A percentile compares a stretch with the other conserved stretches of the same genome.
phyloP scores from a whole-genome alignment of 1,139 yeast genomes.

The Suhomyces chickasaworum region DNA sequence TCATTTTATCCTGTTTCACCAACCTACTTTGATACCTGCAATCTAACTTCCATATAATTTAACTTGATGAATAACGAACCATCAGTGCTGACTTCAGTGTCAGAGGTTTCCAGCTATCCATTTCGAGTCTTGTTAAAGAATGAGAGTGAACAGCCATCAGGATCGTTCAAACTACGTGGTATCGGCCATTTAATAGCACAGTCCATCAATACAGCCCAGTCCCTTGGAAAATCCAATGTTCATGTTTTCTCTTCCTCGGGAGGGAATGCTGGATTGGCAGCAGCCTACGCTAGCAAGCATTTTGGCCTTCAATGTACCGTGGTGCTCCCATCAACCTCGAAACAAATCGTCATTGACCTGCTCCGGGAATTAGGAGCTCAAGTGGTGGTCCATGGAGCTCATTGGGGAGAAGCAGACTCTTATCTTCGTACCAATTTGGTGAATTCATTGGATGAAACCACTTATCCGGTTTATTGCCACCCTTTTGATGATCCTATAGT shows the following conservation, averaged over 20 bases:
- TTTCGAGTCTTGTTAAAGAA: slow-evolving; percentile 38
- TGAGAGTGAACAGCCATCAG: slow-evolving; percentile 45
- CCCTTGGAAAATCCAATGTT: slow-evolving; percentile 19
- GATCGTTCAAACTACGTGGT: slow-evolving; percentile 45
- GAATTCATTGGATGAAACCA: slow-evolving; percentile 16
- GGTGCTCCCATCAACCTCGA: slow-evolving; percentile 37
- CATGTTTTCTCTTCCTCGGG: slow-evolving; percentile 46
- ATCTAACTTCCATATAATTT: too few species aligned
- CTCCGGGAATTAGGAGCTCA: slow-evolving; percentile 32
- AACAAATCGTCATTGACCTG: slow-evolving; percentile 27
- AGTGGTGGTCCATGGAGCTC: slow-evolving; percentile 34
- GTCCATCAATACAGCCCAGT: slow-evolving; percentile 24
- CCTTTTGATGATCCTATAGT: slow-evolving; percentile 43
- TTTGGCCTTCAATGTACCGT: slow-evolving; percentile 39
- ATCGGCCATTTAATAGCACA: slow-evolving; percentile 36
- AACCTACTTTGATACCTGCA: too few species aligned
- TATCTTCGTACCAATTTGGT: slow-evolving; percentile 28
- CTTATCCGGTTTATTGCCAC: slow-evolving; percentile 39
- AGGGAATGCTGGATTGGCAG: slow-evolving; percentile 51
- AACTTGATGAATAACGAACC: slow-evolving; percentile 2
- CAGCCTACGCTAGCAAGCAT: slow-evolving; percentile 38
- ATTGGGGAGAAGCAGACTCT: slow-evolving; percentile 42
- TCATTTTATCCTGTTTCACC: too few species aligned
- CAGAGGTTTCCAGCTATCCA: slow-evolving; percentile 25
- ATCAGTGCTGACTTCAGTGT: slow-evolving; percentile 27